These are phyloP conservation scores for Spiraea crenata DNA, from an alignment of 331 rosid species.

Conservation along the genomic window DNA sequence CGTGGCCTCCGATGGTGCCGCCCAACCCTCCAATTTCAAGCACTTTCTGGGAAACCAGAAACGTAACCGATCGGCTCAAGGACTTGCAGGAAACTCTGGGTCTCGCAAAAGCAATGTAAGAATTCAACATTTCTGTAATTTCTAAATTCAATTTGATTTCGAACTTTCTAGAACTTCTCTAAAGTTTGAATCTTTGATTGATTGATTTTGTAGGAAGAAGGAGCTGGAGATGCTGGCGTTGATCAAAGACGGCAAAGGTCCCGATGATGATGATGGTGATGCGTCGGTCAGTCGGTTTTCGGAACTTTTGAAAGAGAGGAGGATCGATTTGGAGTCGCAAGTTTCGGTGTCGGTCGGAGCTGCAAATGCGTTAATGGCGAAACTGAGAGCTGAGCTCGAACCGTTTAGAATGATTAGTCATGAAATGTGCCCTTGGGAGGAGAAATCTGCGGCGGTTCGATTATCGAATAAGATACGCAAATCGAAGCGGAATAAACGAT, in stretches of 20 bases:
- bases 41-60: constrained; percentile 64
- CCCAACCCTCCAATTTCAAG: constrained; percentile 56
- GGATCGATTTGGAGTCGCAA: constrained; percentile 55
- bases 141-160: neutral
- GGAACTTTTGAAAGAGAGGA: constrained; percentile 43
- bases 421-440: constrained; percentile 77
- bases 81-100: constrained; percentile 63
- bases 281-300: constrained; percentile 28
- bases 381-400: constrained; percentile 58
- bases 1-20: constrained; percentile 48
- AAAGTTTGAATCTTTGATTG: neutral
- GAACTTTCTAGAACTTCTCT: neutral
- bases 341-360: constrained; percentile 57
- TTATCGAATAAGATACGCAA: constrained; percentile 47
- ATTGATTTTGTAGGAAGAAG: constrained; percentile 47
- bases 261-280: constrained; percentile 32
- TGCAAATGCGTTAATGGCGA: constrained; percentile 58
- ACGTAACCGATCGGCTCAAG: constrained; percentile 42
- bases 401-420: constrained; percentile 54
- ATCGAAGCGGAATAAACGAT: constrained; percentile 57
- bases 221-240: constrained; percentile 63
- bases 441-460: constrained; percentile 53
- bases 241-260: constrained; percentile 42
- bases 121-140: neutral
- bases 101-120: constrained; percentile 69